Conservation (phyloP, 768 basidiomycete species). For the Guyanaporus albipodus region DNA sequence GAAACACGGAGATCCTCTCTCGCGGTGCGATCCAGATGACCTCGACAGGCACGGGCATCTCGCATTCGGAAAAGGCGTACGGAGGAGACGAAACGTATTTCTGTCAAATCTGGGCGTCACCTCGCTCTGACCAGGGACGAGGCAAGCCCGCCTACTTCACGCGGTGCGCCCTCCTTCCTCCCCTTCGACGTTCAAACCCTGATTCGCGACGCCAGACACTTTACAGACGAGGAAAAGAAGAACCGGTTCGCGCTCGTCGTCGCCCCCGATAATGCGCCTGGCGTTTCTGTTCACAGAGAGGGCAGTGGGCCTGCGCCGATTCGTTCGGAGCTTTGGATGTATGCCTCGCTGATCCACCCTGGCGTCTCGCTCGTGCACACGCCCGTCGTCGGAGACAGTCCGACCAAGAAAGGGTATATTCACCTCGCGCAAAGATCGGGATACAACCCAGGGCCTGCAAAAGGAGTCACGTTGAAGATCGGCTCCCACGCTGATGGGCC, state of each 20-base stretch:
- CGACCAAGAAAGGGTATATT: slow-evolving; percentile 64
- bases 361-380: slow-evolving; percentile 50
- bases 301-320: slow-evolving; percentile 79
- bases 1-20: slow-evolving; percentile 83
- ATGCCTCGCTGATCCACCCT: slow-evolving; percentile 67
- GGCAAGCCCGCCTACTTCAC: slow-evolving; percentile 77
- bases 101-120: slow-evolving; percentile 68
- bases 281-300: slow-evolving; percentile 60
- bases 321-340: slow-evolving; percentile 62
- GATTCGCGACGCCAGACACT: too few species aligned
- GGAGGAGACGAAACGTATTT: slow-evolving; percentile 51
- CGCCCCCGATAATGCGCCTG: slow-evolving; percentile 59
- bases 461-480: slow-evolving; percentile 58
- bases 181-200: not conserved
- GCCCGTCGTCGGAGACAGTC: slow-evolving; percentile 36
- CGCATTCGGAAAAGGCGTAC: slow-evolving; percentile 68
- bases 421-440: slow-evolving; percentile 86
- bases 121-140: slow-evolving; percentile 30
- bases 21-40: slow-evolving; percentile 91
- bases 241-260: slow-evolving; percentile 72
- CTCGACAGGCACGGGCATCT: slow-evolving; percentile 87
- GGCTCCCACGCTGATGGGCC: slow-evolving; percentile 36
- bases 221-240: slow-evolving; percentile 76
- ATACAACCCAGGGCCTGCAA: slow-evolving; percentile 57
- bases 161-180: slow-evolving; percentile 36